Evolutionary conservation across 2,329 filamentous ascomycete species (phyloP).

Genomic region (Didymella pinodella): DNA sequence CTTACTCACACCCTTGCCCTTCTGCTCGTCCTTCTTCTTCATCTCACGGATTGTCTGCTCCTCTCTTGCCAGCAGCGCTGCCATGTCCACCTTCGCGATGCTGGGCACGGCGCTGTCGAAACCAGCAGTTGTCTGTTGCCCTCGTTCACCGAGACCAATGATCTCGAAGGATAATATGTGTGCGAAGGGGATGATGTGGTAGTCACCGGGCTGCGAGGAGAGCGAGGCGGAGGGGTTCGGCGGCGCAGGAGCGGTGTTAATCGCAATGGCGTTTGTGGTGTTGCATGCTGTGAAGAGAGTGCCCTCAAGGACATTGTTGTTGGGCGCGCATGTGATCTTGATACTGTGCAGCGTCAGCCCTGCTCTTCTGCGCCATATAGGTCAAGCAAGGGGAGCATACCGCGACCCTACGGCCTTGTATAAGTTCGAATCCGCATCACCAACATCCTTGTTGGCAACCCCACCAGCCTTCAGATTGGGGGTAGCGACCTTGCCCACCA

Average conservation of each 20-base stretch:
- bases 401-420: conserved; percentile 68
- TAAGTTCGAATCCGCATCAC: conserved; percentile 62
- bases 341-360: conserved; percentile 55
- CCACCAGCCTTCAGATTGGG: conserved; percentile 55
- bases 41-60: conserved; percentile 63
- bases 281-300: conserved; percentile 69
- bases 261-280: conserved; percentile 66
- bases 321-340: conserved; percentile 64
- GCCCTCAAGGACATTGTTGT: conserved; percentile 64
- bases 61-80: conserved; percentile 63
- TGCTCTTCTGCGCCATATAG: not conserved
- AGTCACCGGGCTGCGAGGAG: conserved; percentile 59
- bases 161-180: conserved; percentile 66
- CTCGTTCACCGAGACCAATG: conserved; percentile 51
- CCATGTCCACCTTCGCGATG: conserved; percentile 62
- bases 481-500: conserved; percentile 62
- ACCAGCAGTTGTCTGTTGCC: conserved; percentile 48
- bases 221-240: conserved; percentile 53
- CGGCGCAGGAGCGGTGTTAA: conserved; percentile 62
- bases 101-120: conserved; percentile 56
- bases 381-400: conserved; percentile 53
- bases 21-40: conserved; percentile 65
- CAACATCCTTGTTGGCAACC: conserved; percentile 54
- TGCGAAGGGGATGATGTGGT: conserved; percentile 67
- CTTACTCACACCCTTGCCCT: conserved; percentile 66